A percentile compares a stretch with the other conserved stretches of the same genome.
Conservation (phyloP, 176 grass and related monocot genomes). For the Zoysia pacifica region DNA sequence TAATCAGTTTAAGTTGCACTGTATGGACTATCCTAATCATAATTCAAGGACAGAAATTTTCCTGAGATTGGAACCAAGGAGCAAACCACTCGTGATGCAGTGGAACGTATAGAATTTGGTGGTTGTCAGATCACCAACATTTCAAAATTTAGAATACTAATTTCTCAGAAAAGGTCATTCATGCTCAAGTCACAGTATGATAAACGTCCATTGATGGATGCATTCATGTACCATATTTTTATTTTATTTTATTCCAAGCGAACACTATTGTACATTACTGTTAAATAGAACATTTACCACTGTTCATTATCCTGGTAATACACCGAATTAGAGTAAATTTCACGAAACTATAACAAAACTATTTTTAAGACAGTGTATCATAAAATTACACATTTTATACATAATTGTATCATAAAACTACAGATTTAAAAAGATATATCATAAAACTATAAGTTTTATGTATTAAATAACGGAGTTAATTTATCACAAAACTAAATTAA, state of each 20-base stretch:
- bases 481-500: too few species aligned
- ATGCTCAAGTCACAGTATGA: not conserved
- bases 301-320: not conserved
- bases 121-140: not conserved
- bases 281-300: not conserved
- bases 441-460: too few species aligned
- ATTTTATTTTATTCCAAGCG: not conserved
- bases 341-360: too few species aligned
- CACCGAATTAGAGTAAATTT: too few species aligned
- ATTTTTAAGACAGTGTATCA: too few species aligned
- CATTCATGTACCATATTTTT: conserved; percentile 9
- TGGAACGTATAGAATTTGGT: not conserved
- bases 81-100: not conserved
- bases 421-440: too few species aligned
- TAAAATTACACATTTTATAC: too few species aligned
- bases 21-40: not conserved
- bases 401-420: too few species aligned
- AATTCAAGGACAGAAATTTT: not conserved
- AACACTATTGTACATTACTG: not conserved
- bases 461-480: too few species aligned
- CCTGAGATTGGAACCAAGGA: not conserved
- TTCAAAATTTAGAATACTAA: conserved; percentile 26
- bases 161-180: not conserved
- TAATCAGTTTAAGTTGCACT: not conserved
- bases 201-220: not conserved